Evolutionary conservation across 306 rosid species (phyloP).

Genomic region (Cucurbita ficifolia): DNA sequence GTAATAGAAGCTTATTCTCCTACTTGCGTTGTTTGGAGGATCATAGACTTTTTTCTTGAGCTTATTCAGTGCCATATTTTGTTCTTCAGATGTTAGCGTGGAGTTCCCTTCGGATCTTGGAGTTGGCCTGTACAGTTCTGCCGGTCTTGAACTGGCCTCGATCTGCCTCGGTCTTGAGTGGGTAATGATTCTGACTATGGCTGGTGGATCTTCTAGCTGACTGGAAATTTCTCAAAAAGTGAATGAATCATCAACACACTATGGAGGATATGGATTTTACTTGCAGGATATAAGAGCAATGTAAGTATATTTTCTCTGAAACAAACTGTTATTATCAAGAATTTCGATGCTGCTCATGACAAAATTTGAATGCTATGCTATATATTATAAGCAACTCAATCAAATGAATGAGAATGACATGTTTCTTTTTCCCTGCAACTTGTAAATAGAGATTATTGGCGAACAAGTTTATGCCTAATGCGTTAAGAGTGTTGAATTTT

Average conservation of each 20-base stretch:
- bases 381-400: not conserved
- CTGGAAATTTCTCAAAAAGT: not conserved
- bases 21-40: conserved; percentile 25
- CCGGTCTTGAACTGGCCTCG: conserved; percentile 14
- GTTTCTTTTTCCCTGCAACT: not conserved
- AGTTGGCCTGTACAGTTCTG: conserved; percentile 14
- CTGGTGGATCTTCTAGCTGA: not conserved
- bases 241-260: not conserved
- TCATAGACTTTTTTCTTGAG: conserved; percentile 41
- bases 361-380: not conserved
- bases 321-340: not conserved
- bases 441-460: not conserved
- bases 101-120: conserved; percentile 13
- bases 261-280: not conserved
- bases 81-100: conserved; percentile 18
- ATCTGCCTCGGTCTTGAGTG: not conserved
- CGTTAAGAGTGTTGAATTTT: not conserved
- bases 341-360: not conserved
- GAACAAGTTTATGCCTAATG: not conserved
- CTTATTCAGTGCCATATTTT: conserved; percentile 29
- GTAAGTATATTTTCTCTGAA: not conserved
- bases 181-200: not conserved
- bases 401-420: not conserved
- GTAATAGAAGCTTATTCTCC: conserved; percentile 29
- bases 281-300: not conserved